Evolutionary conservation across 345 rosid species (phyloP), one percentile per base, ranked within the genome.

Genomic region (Citrus glauca): DNA sequence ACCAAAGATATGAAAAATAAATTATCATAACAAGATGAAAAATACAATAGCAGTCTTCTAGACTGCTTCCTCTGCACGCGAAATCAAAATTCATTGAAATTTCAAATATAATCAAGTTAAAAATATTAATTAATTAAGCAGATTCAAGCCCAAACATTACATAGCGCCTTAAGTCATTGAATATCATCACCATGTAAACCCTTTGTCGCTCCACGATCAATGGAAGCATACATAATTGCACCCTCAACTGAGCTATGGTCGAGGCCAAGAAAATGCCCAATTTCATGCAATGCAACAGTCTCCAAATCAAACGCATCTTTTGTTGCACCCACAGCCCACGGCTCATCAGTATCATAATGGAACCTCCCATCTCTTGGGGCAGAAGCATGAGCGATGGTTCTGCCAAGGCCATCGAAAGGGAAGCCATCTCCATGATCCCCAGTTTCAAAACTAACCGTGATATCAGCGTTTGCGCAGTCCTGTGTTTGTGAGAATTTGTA

Each of bases 191-290:
- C 27, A 7, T 67, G 30, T 72, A 83, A 73, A 35, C 80, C 85
- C 78, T 83, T 78, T 28, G 42, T 72, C 1, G 19, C 37, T 37
- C 89, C 87, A 0, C 8, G 0, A 17, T 28, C 3, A 4, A 87
- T 24, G 0, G 14, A 0, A 7, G 87, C 24, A 48, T 3, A 85
- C 88, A 84, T 87, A 65, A 64, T 88, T 11, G 92, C 85, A 0
- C 2, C 70, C 11, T 40, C 17, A 6, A 69, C 79, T 9, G 67
- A n/a, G 27, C 88, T 82, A 67, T 89, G 89, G 0, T 13, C 72
- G 1, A 85, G 82, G 19, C 86, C 90, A 4, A 85, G 84, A 25
- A 81, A 77, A 76, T 87, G 90, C 0, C 86, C 88, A 1, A 84
- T 83, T 69, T 86, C 89, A 57, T 86, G 87, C 68, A 84, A 30